Evolutionary conservation across 1,139 yeast genomes (phyloP), one percentile per base, ranked within the genome.

Genomic region (Kluyveromyces sp.): DNA sequence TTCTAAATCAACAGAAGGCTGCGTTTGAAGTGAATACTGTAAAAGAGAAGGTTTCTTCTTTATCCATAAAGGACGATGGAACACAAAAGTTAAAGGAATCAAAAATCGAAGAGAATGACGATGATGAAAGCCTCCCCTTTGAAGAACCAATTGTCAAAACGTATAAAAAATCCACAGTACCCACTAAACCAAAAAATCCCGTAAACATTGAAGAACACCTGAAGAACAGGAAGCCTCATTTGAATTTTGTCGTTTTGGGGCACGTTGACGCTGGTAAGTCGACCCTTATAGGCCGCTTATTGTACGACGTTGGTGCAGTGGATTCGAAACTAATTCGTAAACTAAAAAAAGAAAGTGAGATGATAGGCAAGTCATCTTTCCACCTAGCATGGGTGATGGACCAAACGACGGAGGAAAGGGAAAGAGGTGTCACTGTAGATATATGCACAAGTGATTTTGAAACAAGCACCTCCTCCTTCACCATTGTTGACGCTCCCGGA

Each of bases 241-340:
- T 81, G 44, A 79, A 89, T 16, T 83, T 86, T 61, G 95, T 87
- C 25, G 94, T 87, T 3, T 79, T 85, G 49, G 98, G 99, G 2
- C 98, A 94, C 66, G 97, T 94, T 16, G 99, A 94, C 67, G 95
- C 97, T 0, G 99, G 99, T 9, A 94, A 94, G 62, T 87, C 96
- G 2, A 94, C 99, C 0, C 69, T 94, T 30, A 83, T 94, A 78
- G 99, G 99, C 7, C 71, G 98, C 46, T 64, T 94, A 36, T 63
- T 94, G 36, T 81, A 81, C 47, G 97, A 92, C 56, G 68, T 79
- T 18, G 89, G 94, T 3, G 83, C 84, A 2, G 85, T 94, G 3
- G 92, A 86, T 55, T 77, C 81, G 39, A 78, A 80, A 46, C 78
- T 87, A 0, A 77, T 89, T 19, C 80, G 84, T 57, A 86, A 83